phyloP scores from a whole-genome alignment of 2,329 filamentous ascomycete species.

The Fusarium sp. region DNA sequence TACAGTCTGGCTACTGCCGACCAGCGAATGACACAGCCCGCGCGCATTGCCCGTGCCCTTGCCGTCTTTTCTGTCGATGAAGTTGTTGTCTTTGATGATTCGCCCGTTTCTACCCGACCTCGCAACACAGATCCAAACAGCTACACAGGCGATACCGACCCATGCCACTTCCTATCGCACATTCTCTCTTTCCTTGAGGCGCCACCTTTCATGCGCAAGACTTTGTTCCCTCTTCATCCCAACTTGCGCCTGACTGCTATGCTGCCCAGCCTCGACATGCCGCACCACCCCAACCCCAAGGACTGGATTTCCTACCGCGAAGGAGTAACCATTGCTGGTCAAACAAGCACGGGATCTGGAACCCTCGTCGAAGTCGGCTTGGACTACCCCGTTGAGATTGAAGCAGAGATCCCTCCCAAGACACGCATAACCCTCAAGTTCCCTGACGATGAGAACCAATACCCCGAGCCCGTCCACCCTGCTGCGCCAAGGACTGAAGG shows the following conservation, averaged over 20 bases:
- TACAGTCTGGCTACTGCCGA: conserved; percentile 77
- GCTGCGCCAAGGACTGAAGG: conserved; percentile 76
- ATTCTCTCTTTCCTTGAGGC: conserved; percentile 86
- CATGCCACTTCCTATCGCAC: conserved; percentile 83
- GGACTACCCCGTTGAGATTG: conserved; percentile 67
- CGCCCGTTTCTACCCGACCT: conserved; percentile 60
- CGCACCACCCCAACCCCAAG: conserved; percentile 80
- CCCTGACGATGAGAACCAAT: conserved; percentile 59
- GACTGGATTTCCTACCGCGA: conserved; percentile 87
- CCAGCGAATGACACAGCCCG: conserved; percentile 78
- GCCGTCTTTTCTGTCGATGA: conserved; percentile 89
- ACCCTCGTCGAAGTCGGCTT: conserved; percentile 71
- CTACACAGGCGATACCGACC: conserved; percentile 79
- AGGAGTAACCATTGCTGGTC: conserved; percentile 72
- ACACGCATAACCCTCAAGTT: conserved; percentile 82
- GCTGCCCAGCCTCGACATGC: conserved; percentile 84
- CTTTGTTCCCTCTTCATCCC: conserved; percentile 81
- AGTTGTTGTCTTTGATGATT: conserved; percentile 84
- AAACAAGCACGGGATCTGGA: conserved; percentile 57
- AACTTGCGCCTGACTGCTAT: conserved; percentile 80
- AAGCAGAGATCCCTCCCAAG: conserved; percentile 73
- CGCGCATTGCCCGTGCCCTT: conserved; percentile 82
- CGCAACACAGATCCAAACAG: conserved; percentile 62
- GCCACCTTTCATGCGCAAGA: conserved; percentile 82
- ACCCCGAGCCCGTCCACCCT: conserved; percentile 73